Conservation (phyloP, 306 rosid species). For the Rubus parviflorus region DNA sequence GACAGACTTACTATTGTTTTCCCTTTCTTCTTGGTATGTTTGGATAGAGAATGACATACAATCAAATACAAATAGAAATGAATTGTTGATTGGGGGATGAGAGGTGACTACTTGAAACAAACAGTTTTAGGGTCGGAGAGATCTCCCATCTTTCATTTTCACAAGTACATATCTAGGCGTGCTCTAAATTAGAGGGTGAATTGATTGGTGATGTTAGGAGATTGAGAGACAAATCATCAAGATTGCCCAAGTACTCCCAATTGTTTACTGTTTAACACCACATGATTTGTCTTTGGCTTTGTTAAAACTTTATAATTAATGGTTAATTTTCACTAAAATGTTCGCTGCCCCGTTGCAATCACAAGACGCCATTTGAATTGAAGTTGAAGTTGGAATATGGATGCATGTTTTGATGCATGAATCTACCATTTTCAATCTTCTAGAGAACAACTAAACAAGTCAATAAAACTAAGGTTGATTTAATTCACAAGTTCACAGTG, state of each 20-base stretch:
- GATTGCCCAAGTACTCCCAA: not conserved
- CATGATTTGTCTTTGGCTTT: not conserved
- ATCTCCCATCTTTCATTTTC: constrained; percentile 11
- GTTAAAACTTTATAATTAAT: not conserved
- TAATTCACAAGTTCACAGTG: not conserved
- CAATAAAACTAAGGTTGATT: not conserved
- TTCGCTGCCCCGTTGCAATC: not conserved
- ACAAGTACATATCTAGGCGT: not conserved
- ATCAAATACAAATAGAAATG: not conserved
- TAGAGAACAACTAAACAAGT: not conserved
- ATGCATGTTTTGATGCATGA: not conserved
- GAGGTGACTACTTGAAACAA: not conserved
- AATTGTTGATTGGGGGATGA: not conserved
- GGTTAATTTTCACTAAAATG: not conserved
- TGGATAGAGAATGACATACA: not conserved
- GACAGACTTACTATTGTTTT: not conserved
- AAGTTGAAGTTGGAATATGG: not conserved
- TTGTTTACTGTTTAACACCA: not conserved
- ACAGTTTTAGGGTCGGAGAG: constrained; percentile 1
- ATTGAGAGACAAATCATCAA: not conserved
- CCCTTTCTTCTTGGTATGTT: not conserved
- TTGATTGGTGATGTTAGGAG: not conserved
- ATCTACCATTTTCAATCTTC: not conserved
- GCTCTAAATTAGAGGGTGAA: not conserved
- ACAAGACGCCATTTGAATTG: not conserved